Base-by-base conservation (phyloP, 345 rosid genomes). In the Citrus mangshanensis region DNA sequence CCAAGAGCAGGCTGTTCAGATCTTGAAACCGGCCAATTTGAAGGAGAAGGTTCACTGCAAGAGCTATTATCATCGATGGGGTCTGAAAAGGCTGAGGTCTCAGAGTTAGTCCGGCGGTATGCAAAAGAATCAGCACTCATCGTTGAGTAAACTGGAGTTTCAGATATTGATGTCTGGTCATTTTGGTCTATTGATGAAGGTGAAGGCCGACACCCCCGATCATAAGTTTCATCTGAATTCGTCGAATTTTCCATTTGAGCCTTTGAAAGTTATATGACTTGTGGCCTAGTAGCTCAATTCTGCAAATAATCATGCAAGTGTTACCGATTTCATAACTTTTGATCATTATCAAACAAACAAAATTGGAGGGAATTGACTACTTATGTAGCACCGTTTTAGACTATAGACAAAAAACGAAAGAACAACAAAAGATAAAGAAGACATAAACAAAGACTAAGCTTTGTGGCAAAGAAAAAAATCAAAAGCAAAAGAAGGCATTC, bases 41-140 rank as follows among this genome's bases (percentile, higher is more conserved):
- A 87, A 68, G 93, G 93, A 37, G 95, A 93, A 82, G 89, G 86
- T 19, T 91, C 95, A 77, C 92, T 83, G 37, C 85, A 86, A 72
- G 70, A 86, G 67, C 93, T 87, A 81, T 84, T 72, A 18, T 89
- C 92, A 66, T 94, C 95, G 21, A 82, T 40, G 6, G 84, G 88
- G 22, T 87, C 97, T 73, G 97, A 90, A 68, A 85, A 85, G 25
- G 87, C 90, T 19, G 97, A 94, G 27, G 88, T 84, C 83, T 83
- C 93, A 6, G 97, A 95, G 80, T 72, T 88, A 76, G 91, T 93
- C 81, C 91, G 74, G 77, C 83, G 80, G 68, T 87, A 86, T 63
- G 75, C 62, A 66, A 86, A 94, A 9, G 94, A 94, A 46, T 89
- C 91, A 51, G 84, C 86, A 38, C 91, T 90, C 67, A 80, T 78